Conservation (phyloP, 2,329 filamentous ascomycete genomes). For the Monosporascus ibericus region DNA sequence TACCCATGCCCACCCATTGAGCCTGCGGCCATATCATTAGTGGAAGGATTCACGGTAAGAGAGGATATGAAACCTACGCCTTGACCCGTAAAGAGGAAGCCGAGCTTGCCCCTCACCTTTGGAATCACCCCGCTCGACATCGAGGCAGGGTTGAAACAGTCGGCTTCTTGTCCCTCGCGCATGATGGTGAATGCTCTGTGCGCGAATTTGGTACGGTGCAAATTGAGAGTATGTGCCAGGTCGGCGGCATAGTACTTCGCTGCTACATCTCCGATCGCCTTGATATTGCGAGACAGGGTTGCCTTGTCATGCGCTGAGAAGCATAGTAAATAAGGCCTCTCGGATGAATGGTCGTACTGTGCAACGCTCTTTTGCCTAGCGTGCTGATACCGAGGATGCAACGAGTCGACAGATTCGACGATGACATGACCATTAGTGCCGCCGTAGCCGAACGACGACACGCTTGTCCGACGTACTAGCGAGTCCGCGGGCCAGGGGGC, state of each 20-base stretch:
- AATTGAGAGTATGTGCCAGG: slow-evolving; percentile 4
- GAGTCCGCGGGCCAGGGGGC: slow-evolving; percentile 12
- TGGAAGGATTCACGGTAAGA: background rate
- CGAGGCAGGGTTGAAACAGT: background rate
- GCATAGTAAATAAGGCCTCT: slow-evolving; percentile 6
- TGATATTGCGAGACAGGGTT: slow-evolving; percentile 13
- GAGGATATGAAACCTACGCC: slow-evolving; percentile 1
- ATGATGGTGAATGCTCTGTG: slow-evolving; percentile 2
- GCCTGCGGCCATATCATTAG: background rate
- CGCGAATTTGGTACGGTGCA: slow-evolving; percentile 3
- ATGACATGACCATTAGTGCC: slow-evolving; percentile 16
- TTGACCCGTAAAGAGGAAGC: slow-evolving; percentile 5
- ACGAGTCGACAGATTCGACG: slow-evolving; percentile 12
- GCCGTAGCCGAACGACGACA: slow-evolving; percentile 16
- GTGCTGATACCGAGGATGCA: slow-evolving; percentile 14
- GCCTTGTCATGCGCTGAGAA: slow-evolving; percentile 7
- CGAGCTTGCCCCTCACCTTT: background rate
- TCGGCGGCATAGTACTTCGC: slow-evolving; percentile 8
- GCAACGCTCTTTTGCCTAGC: slow-evolving; percentile 7
- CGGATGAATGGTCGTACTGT: background rate
- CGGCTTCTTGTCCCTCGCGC: background rate
- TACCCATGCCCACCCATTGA: slow-evolving; percentile 4
- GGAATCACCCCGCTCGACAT: background rate
- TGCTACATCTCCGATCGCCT: slow-evolving; percentile 10
- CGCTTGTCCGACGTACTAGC: slow-evolving; percentile 6